phyloP scores from a whole-genome alignment of 495 filamentous ascomycete genomes.

The Aspergillus sclerotioniger region DNA sequence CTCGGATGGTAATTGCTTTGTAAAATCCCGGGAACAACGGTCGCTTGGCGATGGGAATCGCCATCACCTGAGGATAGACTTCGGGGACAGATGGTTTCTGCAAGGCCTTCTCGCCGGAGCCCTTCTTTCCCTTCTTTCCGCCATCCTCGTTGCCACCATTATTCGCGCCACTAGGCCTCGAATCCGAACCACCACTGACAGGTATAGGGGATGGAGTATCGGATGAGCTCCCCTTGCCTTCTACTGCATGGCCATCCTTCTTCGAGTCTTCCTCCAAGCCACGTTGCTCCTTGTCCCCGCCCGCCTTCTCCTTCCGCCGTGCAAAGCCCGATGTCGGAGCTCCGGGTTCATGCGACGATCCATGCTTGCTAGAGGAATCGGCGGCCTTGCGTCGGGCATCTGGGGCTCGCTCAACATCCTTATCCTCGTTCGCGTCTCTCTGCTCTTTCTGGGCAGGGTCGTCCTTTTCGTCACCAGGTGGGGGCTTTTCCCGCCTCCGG shows the following conservation, averaged over 20 bases:
- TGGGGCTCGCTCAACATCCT: conserved; percentile 29
- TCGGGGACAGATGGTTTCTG: conserved; percentile 88
- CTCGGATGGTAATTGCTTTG: conserved; percentile 93
- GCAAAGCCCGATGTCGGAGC: conserved; percentile 31
- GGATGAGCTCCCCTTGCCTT: conserved; percentile 40
- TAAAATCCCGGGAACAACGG: conserved; percentile 98
- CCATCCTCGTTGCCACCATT: conserved; percentile 51
- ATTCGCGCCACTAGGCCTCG: conserved; percentile 48
- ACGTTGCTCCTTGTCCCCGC: conserved; percentile 40
- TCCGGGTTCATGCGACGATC: conserved; percentile 27
- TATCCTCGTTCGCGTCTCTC: conserved; percentile 33
- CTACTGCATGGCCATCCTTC: conserved; percentile 35
- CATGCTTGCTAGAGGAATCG: conserved; percentile 35
- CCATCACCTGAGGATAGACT: conserved; percentile 97
- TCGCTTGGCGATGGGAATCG: conserved; percentile 93
- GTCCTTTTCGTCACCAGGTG: conserved; percentile 37
- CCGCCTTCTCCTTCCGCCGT: conserved; percentile 39
- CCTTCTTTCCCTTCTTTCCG: conserved; percentile 61
- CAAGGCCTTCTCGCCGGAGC: conserved; percentile 66
- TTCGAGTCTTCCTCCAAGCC: conserved; percentile 41
- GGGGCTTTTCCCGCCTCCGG: conserved; percentile 43
- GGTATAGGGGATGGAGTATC: conserved; percentile 51
- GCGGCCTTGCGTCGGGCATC: conserved; percentile 36
- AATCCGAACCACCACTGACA: conserved; percentile 39
- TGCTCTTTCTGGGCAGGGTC: conserved; percentile 34